Conservation (phyloP, 169 alveolate genomes). For the Cryptosporidium viatorum region DNA sequence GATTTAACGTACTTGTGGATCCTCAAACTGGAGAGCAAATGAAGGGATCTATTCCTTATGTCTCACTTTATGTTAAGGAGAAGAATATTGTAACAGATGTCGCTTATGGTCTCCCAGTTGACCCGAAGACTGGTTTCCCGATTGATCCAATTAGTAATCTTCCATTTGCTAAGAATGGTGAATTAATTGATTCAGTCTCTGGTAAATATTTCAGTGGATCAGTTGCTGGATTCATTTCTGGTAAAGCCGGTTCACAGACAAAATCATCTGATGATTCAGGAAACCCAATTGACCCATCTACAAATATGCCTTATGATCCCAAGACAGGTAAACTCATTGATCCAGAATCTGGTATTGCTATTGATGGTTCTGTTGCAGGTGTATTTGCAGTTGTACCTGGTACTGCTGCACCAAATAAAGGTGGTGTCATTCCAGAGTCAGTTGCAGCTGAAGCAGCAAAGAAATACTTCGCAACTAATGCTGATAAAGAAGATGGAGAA, state of each 20-base stretch:
- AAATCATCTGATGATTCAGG: constrained; percentile 1
- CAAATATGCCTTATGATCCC: constrained; percentile 64
- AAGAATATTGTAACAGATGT: constrained; percentile 47
- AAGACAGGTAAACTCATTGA: constrained; percentile 48
- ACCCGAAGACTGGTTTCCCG: constrained; percentile 61
- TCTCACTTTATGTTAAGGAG: constrained; percentile 12
- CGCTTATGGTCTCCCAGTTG: constrained; percentile 66
- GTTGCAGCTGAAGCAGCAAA: constrained; percentile 64
- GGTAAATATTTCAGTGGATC: constrained; percentile 61
- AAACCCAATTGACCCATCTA: constrained; percentile 68
- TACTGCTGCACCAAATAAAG: constrained; percentile 69
- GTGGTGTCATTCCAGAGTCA: constrained; percentile 72
- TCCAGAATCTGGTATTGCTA: constrained; percentile 54
- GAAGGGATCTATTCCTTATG: constrained; percentile 48
- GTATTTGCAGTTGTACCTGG: constrained; percentile 58
- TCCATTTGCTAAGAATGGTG: constrained; percentile 60
- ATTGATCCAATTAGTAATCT: constrained; percentile 64
- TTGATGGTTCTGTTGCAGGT: constrained; percentile 60
- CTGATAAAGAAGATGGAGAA: not conserved
- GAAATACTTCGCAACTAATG: constrained; percentile 11
- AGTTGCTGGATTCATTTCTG: constrained; percentile 43
- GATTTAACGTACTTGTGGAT: constrained; percentile 38
- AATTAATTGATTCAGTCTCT: constrained; percentile 21
- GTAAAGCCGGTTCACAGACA: constrained; percentile 64
- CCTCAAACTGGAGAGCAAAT: constrained; percentile 63